These are phyloP conservation scores for Chaetomium sp. DNA, from an alignment of 2,329 filamentous ascomycete genomes.

Conservation along the genomic window DNA sequence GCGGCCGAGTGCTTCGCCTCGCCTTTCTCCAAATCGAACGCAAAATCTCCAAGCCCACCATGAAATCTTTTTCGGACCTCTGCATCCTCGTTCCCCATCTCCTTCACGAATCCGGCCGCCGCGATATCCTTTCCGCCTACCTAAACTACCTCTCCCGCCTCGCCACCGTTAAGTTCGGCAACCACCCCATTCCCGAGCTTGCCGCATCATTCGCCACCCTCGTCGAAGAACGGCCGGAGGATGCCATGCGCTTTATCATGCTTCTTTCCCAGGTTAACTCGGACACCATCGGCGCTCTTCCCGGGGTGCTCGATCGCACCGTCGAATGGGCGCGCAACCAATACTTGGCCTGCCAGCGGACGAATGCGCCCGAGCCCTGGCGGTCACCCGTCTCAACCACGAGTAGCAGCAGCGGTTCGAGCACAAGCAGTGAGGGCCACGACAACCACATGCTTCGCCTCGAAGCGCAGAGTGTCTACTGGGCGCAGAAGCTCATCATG, in stretches of 20 bases:
- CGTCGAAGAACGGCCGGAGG: constrained; percentile 15
- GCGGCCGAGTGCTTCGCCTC: constrained; percentile 20
- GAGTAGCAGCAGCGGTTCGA: not conserved
- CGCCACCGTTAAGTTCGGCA: constrained; percentile 18
- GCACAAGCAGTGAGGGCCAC: not conserved
- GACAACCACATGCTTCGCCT: constrained; percentile 21
- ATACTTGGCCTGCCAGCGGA: constrained; percentile 21
- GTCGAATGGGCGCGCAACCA: constrained; percentile 20
- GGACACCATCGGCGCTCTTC: constrained; percentile 17
- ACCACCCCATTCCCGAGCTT: constrained; percentile 21
- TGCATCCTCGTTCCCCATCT: constrained; percentile 23
- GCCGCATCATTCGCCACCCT: constrained; percentile 17
- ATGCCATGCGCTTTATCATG: constrained; percentile 22
- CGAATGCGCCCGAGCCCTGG: not conserved
- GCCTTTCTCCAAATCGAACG: constrained; percentile 23
- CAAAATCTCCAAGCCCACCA: constrained; percentile 17
- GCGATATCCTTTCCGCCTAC: constrained; percentile 21
- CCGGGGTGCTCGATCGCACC: constrained; percentile 18
- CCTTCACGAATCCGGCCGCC: constrained; percentile 18
- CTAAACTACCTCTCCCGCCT: constrained; percentile 18
- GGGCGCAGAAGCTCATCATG: constrained; percentile 23
- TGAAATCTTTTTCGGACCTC: constrained; percentile 23
- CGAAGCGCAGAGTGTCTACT: constrained; percentile 21
- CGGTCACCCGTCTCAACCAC: not conserved
- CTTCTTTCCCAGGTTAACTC: constrained; percentile 19